Evolutionary conservation across 805 yeast species (phyloP), one percentile per base, ranked within the genome.

Genomic region (Wickerhamiella kurtzmanii): DNA sequence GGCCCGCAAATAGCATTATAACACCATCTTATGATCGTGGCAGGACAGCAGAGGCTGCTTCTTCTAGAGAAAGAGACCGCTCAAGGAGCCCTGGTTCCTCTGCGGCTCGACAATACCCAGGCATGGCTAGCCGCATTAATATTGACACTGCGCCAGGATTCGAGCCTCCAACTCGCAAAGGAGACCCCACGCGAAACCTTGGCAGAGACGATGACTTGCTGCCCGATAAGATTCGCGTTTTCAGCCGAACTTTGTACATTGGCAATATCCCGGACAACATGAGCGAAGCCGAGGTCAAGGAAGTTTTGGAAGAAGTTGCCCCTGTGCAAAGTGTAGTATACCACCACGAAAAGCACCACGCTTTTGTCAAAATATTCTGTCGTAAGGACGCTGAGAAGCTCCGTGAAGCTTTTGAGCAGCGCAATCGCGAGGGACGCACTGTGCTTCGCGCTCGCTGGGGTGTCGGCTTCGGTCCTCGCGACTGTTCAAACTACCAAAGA

Each of bases 391-490:
- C 98, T 25, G 96, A 84, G 62, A 75, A 71, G 50, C 87, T 87
- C 13, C 73, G 86, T 48, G 70, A 74, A 37, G 75, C 78, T 38
- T 86, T 88, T 67, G 74, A 73, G 25, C 64, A 64, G 38, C 57
- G 60, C 48, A 77, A 77, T 59, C 77, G 79, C 55, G 80, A 79
- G 51, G 80, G 82, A 37, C 64, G 75, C 8, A 66, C 69, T 60
- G 68, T 76, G 55, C 69, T 92, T 55, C 76, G 97, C 65, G 84
- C 94, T 3, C 75, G 96, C 61, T 92, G 98, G 98, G 98, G 97
- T 55, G 97, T 92, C 52, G 98, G 98, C 1, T 92, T 83, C 60
- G 98, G 98, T 3, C 98, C 98, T 46, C 78, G 98, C 69, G 97
- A 92, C 64, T 89, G 97, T 69, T 85, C 95, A 63, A 94, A 92